Conservation (phyloP, 164 flowering plant species). For the Berberis thunbergii region DNA sequence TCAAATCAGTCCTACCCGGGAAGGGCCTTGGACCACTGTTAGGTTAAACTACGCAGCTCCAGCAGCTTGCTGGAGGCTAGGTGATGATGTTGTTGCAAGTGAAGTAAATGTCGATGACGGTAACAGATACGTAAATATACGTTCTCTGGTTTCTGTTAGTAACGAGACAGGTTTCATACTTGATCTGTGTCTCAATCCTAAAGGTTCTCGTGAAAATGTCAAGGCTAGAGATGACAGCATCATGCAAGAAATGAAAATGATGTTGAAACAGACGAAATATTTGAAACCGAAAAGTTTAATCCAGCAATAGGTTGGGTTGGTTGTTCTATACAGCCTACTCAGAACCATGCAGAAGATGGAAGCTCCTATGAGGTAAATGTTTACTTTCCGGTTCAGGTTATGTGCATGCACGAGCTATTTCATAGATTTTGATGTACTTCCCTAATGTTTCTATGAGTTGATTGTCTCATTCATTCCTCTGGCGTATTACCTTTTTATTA, state of each 20-base stretch:
- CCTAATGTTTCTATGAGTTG: too few species aligned
- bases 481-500: too few species aligned
- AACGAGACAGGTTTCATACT: slow-evolving; percentile 65
- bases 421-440: too few species aligned
- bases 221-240: slow-evolving; percentile 18
- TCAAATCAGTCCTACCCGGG: slow-evolving; percentile 75
- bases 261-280: slow-evolving; percentile 40
- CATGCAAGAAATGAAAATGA: slow-evolving; percentile 16
- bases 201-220: slow-evolving; percentile 18
- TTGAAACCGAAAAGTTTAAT: slow-evolving; percentile 57
- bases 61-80: slow-evolving; percentile 90
- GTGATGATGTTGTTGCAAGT: slow-evolving; percentile 89
- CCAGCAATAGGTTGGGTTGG: slow-evolving; percentile 64
- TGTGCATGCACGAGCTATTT: too few species aligned
- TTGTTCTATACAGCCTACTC: slow-evolving; percentile 15
- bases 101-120: slow-evolving; percentile 78
- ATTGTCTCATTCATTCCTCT: too few species aligned
- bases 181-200: slow-evolving; percentile 55
- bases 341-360: slow-evolving; percentile 16
- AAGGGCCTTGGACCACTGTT: slow-evolving; percentile 93
- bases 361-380: slow-evolving; percentile 27
- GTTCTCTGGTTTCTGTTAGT: slow-evolving; percentile 78
- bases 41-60: slow-evolving; percentile 91
- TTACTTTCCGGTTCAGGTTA: background rate
- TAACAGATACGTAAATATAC: slow-evolving; percentile 65